Evolutionary conservation across 225 moss, liverwort and hornwort genomes (phyloP).

Genomic region (Anthoceros angustus): DNA sequence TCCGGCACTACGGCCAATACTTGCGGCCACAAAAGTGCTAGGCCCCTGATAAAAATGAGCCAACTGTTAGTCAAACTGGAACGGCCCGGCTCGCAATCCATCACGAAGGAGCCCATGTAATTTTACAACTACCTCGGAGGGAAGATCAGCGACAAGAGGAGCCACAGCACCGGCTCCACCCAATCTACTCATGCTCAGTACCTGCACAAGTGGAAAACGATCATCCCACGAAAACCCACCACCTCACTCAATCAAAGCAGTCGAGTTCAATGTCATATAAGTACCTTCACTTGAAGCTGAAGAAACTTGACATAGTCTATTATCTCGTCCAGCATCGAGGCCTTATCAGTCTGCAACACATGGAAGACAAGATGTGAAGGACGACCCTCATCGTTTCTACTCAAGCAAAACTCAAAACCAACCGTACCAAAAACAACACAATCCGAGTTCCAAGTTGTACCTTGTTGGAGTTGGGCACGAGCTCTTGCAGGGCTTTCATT

Average conservation of each 20-base stretch:
- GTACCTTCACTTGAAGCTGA: conserved; percentile 99
- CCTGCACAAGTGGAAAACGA: conserved; percentile 23
- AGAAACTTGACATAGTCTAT: conserved; percentile 96
- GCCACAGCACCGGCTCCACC: conserved; percentile 95
- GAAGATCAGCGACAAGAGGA: conserved; percentile 60
- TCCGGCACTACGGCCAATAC: conserved; percentile 47
- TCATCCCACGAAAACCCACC: background rate
- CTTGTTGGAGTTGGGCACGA: conserved; percentile 98
- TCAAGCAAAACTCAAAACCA: background rate
- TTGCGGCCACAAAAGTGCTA: conserved; percentile 56
- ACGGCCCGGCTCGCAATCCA: background rate
- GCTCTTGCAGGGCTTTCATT: conserved; percentile 98
- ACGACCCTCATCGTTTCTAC: background rate
- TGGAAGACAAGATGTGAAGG: background rate
- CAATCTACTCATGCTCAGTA: conserved; percentile 94
- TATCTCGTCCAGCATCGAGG: conserved; percentile 96
- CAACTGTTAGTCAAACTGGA: background rate
- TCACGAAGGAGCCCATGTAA: background rate
- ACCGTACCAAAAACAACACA: background rate
- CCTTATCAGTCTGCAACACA: conserved; percentile 64
- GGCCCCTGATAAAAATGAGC: conserved; percentile 31
- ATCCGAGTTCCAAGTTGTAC: conserved; percentile 11
- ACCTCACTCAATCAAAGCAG: background rate
- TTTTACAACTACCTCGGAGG: conserved; percentile 65
- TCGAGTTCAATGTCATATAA: background rate